Evolutionary conservation across 768 basidiomycete genomes (phyloP), one percentile per base, ranked within the genome.

Genomic region (Thelephora ganbajun): DNA sequence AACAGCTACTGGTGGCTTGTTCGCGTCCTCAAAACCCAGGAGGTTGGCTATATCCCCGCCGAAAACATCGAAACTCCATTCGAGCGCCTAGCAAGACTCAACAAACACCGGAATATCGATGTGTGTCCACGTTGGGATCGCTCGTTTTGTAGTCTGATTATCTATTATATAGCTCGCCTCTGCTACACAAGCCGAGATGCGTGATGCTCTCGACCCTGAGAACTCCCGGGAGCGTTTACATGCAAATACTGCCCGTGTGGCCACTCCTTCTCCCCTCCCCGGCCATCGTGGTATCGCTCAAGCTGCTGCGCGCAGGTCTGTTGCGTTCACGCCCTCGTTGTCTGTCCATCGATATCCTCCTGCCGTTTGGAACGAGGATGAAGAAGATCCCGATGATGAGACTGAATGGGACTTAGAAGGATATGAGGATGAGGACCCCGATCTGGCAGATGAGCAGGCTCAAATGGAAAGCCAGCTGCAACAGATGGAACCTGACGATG

Each of bases 1-100:
- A 98, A 99, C 64, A 90, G 88, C 65, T 99, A 99, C 67, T 98
- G 96, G 96, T 98, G 96, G 96, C 85, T 98, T 44, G 94, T 99
- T 6, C 79, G 92, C 43, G 96, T 99, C 7, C 80, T 99, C 53
- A 98, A 97, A 69, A 97, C 94, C 6, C 92, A 97, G 64, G 92
- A 96, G 58, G 90, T 99, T 13, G 96, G 96, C 0, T 99, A 99
- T 63, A 98, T 99, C 44, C 96, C 96, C 14, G 96, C 96, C 0
- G 96, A 99, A 67, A 98, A 97, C 62, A 97, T 99, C 54, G 96
- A 99, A 63, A 99, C 96, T 0, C 96, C 96, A 0, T 96, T 91
- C 57, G 96, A 99, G 61, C 76, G 96, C 33, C 75, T 98, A 5
- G 96, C 96, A 0, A 70, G 96, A 49, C 71, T 98, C 48, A 98